These are phyloP conservation scores for Tympanopsis confertula DNA, from an alignment of 2,329 filamentous ascomycete genomes.

Conservation along the genomic window DNA sequence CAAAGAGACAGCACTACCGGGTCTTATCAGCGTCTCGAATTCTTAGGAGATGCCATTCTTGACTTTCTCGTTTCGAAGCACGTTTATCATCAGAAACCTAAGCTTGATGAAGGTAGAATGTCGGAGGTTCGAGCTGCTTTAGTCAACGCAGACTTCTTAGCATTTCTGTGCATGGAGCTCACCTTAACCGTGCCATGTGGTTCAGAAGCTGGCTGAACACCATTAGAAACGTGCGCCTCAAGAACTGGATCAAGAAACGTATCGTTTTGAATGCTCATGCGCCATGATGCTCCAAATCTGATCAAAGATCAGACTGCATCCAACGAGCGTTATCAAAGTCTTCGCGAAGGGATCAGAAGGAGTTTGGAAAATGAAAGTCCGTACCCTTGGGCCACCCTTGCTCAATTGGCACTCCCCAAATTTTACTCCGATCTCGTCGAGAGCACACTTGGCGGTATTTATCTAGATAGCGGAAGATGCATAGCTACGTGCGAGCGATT, in stretches of 20 bases:
- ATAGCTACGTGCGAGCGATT: no score
- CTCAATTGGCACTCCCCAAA: neutral
- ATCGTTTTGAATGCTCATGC: no score
- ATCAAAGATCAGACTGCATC: no score
- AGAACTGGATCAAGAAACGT: no score
- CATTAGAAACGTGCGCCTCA: no score
- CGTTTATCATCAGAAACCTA: neutral
- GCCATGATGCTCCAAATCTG: no score
- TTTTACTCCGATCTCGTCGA: neutral
- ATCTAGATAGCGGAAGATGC: no score
- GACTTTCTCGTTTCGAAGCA: neutral
- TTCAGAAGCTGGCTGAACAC: no score
- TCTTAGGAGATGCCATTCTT: neutral
- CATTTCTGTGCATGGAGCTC: constrained; percentile 1
- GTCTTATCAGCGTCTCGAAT: neutral
- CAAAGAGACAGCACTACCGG: neutral
- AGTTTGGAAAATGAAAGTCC: no score
- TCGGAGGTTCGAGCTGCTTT: neutral
- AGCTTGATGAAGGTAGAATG: neutral
- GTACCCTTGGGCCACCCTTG: neutral
- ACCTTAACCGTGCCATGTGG: no score
- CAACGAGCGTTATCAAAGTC: no score
- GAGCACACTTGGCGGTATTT: neutral
- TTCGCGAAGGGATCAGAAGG: no score
- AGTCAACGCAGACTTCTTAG: neutral